Percentiles rank a stretch among this genome's conserved stretches.
Conservation (phyloP, 75 land plant genomes). For the Selaginella tamariscina region DNA sequence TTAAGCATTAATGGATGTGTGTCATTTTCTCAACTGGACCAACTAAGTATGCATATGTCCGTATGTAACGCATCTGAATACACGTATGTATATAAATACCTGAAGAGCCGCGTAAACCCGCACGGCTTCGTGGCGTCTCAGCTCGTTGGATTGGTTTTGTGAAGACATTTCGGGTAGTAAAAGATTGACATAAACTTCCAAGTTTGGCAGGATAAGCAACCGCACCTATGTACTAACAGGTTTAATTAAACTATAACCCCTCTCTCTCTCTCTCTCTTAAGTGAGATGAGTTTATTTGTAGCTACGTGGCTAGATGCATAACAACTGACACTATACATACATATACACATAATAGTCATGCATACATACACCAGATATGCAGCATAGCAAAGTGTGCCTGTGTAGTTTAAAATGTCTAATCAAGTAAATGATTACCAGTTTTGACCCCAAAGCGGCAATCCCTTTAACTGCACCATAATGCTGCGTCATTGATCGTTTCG, state of each 20-base stretch:
- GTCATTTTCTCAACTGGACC: too few relatives aligned
- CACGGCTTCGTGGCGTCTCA: constrained; percentile 79
- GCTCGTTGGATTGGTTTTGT: constrained; percentile 69
- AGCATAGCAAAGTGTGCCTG: background rate
- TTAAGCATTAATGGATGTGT: too few relatives aligned
- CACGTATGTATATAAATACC: constrained; percentile 32
- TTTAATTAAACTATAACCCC: background rate
- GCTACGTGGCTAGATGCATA: too few relatives aligned
- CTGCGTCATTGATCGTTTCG: constrained; percentile 66
- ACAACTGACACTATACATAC: background rate
- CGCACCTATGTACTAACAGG: constrained; percentile 42
- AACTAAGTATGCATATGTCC: too few relatives aligned
- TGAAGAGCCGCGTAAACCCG: constrained; percentile 81
- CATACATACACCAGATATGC: background rate
- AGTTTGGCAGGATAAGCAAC: constrained; percentile 71
- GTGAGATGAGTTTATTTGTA: too few relatives aligned
- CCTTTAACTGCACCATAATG: constrained; percentile 98
- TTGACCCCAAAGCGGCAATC: constrained; percentile 64
- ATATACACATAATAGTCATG: constrained; percentile 1
- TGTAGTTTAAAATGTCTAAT: background rate
- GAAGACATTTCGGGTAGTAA: constrained; percentile 73
- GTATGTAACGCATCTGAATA: too few relatives aligned
- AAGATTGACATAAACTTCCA: constrained; percentile 59
- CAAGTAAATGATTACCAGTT: constrained; percentile 44
- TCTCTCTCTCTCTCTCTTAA: too few relatives aligned